Evolutionary conservation across 371 early-diverging fungal genomes (phyloP), one percentile per base, ranked within the genome.

Genomic region (Lichtheimia hyalospora): DNA sequence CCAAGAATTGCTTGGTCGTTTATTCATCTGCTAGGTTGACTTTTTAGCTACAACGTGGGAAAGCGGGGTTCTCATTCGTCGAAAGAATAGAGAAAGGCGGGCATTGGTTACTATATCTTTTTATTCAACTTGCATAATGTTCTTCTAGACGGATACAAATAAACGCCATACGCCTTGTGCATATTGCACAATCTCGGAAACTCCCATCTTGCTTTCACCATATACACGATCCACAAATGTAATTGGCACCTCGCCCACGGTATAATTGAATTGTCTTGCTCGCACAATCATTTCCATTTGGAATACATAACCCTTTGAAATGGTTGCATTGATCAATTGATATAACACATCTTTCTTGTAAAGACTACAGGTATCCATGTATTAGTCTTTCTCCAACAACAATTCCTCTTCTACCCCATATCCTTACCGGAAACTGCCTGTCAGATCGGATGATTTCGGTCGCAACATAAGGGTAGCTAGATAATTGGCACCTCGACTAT

Each of bases 251-350:
- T 99, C 99, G 21, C 90, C 95, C 48, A 99, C 93, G 15, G 85
- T 79, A 66, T 77, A 95, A 57, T 88, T 84, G 73, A 95, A 87
- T 77, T 96, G 94, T 67, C 93, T 83, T 42, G 99, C 99, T 40
- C 98, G 88, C 15, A 96, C 94, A 89, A 99, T 98, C 92, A 99
- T 95, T 74, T 99, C 99, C 99, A 99, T 98, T 75, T 99, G 99
- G 83, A 99, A 98, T 5, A 99, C 97, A 70, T 98, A 99, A 6
- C 99, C 99, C 73, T 96, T 95, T 41, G 96, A 91, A 20, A 90
- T 83, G 4, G 94, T 94, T 5, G 90, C 90, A 34, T 88, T 73
- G 63, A 99, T 95, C 64, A 99, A 79, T 60, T 87, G 77, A 53
- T 85, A 75, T 25, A 99, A 81, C 1, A 96, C 95, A 42, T 91